Base-by-base conservation (phyloP, 1,139 yeast genomes). In the Lodderomyces theae region DNA sequence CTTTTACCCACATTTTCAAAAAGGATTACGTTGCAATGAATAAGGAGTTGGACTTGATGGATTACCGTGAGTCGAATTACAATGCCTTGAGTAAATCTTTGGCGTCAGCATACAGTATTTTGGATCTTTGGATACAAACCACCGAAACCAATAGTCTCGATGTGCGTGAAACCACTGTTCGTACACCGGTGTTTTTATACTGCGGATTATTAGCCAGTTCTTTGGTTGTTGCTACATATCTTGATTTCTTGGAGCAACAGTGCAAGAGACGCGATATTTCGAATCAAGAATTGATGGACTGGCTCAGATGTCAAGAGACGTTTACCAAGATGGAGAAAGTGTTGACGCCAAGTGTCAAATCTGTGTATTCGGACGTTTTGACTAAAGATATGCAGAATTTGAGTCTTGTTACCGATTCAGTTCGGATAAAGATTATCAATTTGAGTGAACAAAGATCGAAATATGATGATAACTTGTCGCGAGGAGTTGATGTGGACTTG, bases 141-240 rank as follows among this genome's bases (percentile, higher is more conserved):
- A 80, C 82, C 22, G 74, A 81, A 11, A 76, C 79, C 38, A 74
- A 74, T 21, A 75, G 77, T 42, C 50, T 44, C 31, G 83, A 82
- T 56, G 79, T 83, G 2, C 80, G 77, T 45, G 76, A 77, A 52
- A 79, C 84, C 0, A 75, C 86, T 0, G 72, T 82, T 39, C 69
- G 87, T 50, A 82, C 90, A 0, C 92, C 92, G 2, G 84, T 83
- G 13, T 82, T 82, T 56, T 82, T 84, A 52, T 74, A 82, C 33
- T 80, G 86, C 1, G 80, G 86, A 54, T 70, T 82, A 21, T 81
- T 82, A 53, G 74, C 82, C 1, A 69, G 88, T 2, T 63, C 80
- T 4, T 58, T 83, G 42, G 63, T 82, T 34, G 67, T 83, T 42
- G 79, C 87, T 3, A 85, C 81, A 44, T 82, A 80, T 51, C 60